Evolutionary conservation across 2,329 filamentous ascomycete species (phyloP).

Genomic region (Arthrobotrys megalospora): DNA sequence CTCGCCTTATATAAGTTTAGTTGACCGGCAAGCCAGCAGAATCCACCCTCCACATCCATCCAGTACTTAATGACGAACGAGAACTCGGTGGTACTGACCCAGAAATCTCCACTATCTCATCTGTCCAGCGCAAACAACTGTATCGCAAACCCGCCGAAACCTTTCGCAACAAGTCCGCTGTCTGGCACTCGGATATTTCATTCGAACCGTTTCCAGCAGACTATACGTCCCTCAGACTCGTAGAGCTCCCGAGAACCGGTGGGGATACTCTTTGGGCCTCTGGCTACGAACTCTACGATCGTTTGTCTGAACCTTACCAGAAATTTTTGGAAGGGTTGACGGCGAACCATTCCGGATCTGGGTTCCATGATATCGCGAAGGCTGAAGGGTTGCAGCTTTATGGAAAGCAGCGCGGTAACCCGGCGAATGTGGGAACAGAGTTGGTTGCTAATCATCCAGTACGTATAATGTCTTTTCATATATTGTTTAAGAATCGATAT

Average conservation of each 20-base stretch:
- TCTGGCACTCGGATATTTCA: slow-evolving; percentile 74
- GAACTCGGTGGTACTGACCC: slow-evolving; percentile 73
- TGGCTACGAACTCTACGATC: slow-evolving; percentile 78
- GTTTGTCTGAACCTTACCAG: slow-evolving; percentile 73
- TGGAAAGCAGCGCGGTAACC: slow-evolving; percentile 68
- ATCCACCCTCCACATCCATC: slow-evolving; percentile 75
- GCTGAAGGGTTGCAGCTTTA: slow-evolving; percentile 68
- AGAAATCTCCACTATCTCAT: slow-evolving; percentile 77
- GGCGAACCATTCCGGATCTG: slow-evolving; percentile 71
- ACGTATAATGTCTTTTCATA: slow-evolving; percentile 29
- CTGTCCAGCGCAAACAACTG: slow-evolving; percentile 71
- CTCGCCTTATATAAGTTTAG: neutral
- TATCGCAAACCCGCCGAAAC: slow-evolving; percentile 66
- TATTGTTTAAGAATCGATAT: neutral
- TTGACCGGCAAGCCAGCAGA: slow-evolving; percentile 72
- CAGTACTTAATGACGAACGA: slow-evolving; percentile 72
- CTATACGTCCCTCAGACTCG: slow-evolving; percentile 75
- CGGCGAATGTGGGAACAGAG: slow-evolving; percentile 70
- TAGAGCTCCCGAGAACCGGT: slow-evolving; percentile 73
- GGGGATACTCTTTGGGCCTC: slow-evolving; percentile 78
- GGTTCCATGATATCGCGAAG: slow-evolving; percentile 71
- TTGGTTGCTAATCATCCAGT: slow-evolving; percentile 73
- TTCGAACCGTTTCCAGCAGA: slow-evolving; percentile 77
- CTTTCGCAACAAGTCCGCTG: slow-evolving; percentile 67
- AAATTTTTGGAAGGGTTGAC: slow-evolving; percentile 75